phyloP scores from a whole-genome alignment of 441 rosid species.

The Flueggea neowawraea region DNA sequence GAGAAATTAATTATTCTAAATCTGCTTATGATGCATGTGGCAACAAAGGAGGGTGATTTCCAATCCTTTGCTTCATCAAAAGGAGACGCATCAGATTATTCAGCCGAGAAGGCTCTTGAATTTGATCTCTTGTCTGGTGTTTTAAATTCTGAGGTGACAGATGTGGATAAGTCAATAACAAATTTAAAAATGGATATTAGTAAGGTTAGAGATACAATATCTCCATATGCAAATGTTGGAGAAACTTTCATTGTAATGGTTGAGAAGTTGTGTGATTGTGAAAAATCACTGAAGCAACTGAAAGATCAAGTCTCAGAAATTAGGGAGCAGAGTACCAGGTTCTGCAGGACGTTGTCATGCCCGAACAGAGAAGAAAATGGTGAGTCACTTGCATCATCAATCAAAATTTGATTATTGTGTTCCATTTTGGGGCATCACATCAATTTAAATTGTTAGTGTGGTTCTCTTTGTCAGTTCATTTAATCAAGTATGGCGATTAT shows the following conservation, averaged over 20 bases:
- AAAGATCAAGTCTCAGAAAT: conserved; percentile 61
- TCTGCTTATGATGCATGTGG: conserved; percentile 75
- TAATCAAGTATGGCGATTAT: too few species aligned
- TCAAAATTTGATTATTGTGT: neutral
- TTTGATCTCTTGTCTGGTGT: conserved; percentile 68
- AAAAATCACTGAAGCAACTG: conserved; percentile 50
- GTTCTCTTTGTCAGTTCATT: too few species aligned
- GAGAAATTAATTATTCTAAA: conserved; percentile 77
- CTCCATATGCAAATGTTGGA: conserved; percentile 45
- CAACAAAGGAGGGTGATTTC: conserved; percentile 64
- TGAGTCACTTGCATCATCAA: conserved; percentile 27
- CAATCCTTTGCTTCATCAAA: conserved; percentile 47
- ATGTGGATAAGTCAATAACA: conserved; percentile 46
- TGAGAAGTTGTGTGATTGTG: conserved; percentile 53
- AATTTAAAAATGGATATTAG: conserved; percentile 33
- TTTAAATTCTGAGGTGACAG: conserved; percentile 64
- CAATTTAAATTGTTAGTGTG: neutral
- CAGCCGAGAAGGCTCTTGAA: conserved; percentile 55
- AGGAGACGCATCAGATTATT: conserved; percentile 24
- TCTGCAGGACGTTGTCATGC: conserved; percentile 51
- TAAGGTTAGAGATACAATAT: conserved; percentile 35
- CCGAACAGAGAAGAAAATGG: conserved; percentile 39
- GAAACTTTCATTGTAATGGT: conserved; percentile 45
- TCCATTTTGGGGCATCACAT: neutral
- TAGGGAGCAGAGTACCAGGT: conserved; percentile 53